Conservation (phyloP, 2,329 filamentous ascomycete genomes). For the Hymenoscyphus infarciens region DNA sequence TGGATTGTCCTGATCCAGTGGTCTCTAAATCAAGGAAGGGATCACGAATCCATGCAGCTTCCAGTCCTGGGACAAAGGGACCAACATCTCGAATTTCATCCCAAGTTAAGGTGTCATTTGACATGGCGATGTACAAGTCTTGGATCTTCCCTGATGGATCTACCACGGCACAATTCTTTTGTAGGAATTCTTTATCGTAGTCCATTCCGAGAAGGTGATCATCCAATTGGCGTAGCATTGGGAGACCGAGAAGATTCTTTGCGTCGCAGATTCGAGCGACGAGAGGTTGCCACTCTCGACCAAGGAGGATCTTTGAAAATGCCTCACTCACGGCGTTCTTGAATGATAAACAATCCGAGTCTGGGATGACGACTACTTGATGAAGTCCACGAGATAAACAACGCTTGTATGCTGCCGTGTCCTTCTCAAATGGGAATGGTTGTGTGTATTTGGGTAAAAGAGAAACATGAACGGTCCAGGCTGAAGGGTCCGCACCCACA, state of each 20-base stretch:
- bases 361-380: conserved; percentile 52
- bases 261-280: conserved; percentile 56
- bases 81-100: conserved; percentile 43
- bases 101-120: conserved; percentile 53
- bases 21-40: conserved; percentile 44
- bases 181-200: conserved; percentile 51
- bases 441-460: conserved; percentile 51
- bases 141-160: conserved; percentile 53
- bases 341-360: conserved; percentile 48
- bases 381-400: conserved; percentile 58
- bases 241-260: conserved; percentile 50
- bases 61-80: conserved; percentile 49
- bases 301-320: conserved; percentile 48
- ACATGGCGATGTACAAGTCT: conserved; percentile 58
- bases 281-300: conserved; percentile 54
- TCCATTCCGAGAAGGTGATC: conserved; percentile 39
- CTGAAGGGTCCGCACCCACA: conserved; percentile 34
- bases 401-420: conserved; percentile 58
- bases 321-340: conserved; percentile 45
- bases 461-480: conserved; percentile 59
- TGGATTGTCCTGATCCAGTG: conserved; percentile 8
- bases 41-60: conserved; percentile 53
- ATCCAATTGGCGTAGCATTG: conserved; percentile 56
- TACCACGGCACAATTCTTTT: conserved; percentile 52
- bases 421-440: conserved; percentile 59